phyloP scores from a whole-genome alignment of 306 rosid genomes.

The Pyrus pyrifolia region DNA sequence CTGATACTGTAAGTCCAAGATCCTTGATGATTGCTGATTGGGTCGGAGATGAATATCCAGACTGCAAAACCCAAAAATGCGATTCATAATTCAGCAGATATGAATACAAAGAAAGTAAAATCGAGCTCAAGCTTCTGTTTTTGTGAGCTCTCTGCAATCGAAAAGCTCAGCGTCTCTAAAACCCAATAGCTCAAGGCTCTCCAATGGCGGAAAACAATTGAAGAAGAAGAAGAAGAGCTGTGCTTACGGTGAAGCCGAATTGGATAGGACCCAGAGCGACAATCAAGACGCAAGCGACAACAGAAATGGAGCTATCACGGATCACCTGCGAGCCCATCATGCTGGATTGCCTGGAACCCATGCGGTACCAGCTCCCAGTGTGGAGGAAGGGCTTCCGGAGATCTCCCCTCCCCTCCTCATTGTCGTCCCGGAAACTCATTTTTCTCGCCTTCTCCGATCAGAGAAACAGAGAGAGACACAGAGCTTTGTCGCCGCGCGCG shows the following conservation, averaged over 20 bases:
- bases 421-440: slow-evolving; percentile 71
- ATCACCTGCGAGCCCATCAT: slow-evolving; percentile 75
- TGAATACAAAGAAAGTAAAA: neutral
- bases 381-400: slow-evolving; percentile 84
- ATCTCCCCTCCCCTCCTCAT: slow-evolving; percentile 70
- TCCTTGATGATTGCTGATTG: slow-evolving; percentile 76
- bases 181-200: neutral
- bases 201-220: neutral
- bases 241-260: slow-evolving; percentile 89
- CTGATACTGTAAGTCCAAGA: slow-evolving; percentile 76
- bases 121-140: neutral
- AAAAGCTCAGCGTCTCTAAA: neutral
- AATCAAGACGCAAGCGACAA: slow-evolving; percentile 77
- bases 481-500: neutral
- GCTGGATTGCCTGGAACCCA: slow-evolving; percentile 70
- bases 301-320: slow-evolving; percentile 74
- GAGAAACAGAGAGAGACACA: neutral
- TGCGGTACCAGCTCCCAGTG: slow-evolving; percentile 93
- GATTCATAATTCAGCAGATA: neutral
- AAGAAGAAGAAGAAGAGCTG: neutral
- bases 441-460: slow-evolving; percentile 1
- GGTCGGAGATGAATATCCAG: slow-evolving; percentile 89
- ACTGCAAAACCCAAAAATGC: slow-evolving; percentile 30
- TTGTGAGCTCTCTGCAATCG: neutral
- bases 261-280: slow-evolving; percentile 97